Evolutionary conservation across 768 basidiomycete genomes (phyloP).

Genomic region (Naganishia vaughanmartiniae): DNA sequence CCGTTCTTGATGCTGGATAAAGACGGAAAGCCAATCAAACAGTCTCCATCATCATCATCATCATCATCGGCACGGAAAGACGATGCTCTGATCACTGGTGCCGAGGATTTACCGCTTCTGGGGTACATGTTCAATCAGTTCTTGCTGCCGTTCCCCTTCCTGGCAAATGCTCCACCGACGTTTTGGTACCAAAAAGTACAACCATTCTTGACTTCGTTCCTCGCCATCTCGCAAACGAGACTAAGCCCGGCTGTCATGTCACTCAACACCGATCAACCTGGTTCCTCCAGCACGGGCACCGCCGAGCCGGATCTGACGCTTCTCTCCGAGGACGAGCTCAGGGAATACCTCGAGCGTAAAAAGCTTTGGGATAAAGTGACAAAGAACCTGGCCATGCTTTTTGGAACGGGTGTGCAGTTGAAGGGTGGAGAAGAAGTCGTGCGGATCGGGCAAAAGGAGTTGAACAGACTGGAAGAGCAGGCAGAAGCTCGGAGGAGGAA

Average conservation of each 20-base stretch:
- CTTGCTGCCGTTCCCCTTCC: conserved; percentile 90
- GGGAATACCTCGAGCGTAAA: conserved; percentile 58
- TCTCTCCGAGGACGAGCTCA: conserved; percentile 46
- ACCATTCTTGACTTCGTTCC: conserved; percentile 79
- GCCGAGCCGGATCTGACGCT: conserved; percentile 37
- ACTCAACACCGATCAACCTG: conserved; percentile 2
- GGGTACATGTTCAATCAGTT: conserved; percentile 88
- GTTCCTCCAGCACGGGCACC: background rate
- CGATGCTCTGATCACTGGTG: background rate
- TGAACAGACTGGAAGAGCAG: conserved; percentile 71
- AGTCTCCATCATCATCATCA: no score
- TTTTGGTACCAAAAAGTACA: conserved; percentile 95
- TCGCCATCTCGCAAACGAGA: conserved; percentile 64
- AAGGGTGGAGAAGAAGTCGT: conserved; percentile 75
- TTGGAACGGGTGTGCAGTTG: conserved; percentile 78
- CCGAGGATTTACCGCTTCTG: conserved; percentile 75
- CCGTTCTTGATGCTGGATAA: conserved; percentile 60
- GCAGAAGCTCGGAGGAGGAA: conserved; percentile 62
- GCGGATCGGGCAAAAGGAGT: conserved; percentile 77
- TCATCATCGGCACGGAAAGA: background rate
- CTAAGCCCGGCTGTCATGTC: conserved; percentile 28
- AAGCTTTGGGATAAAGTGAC: conserved; percentile 75
- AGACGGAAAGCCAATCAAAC: conserved; percentile 27
- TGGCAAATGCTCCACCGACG: conserved; percentile 78
- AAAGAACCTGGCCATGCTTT: conserved; percentile 76